Evolutionary conservation across 2,329 filamentous ascomycete species (phyloP).

Genomic region (Alternaria sp.): DNA sequence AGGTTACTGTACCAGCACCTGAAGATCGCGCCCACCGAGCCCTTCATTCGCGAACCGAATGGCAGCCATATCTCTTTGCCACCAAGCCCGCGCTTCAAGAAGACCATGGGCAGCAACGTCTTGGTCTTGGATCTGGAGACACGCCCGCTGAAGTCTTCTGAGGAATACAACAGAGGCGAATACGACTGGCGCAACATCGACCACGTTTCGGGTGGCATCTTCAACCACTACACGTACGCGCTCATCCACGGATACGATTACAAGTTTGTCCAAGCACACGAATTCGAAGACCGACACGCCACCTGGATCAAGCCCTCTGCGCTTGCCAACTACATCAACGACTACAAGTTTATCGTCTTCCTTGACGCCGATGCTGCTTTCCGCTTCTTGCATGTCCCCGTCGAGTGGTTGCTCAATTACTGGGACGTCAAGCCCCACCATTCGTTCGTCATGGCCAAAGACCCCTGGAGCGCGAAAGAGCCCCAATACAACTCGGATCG

Average conservation of each 20-base stretch:
- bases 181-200: conserved; percentile 51
- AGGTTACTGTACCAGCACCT: conserved; percentile 45
- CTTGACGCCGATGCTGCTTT: conserved; percentile 60
- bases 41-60: conserved; percentile 44
- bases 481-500: conserved; percentile 54
- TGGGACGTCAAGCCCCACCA: conserved; percentile 57
- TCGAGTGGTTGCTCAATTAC: conserved; percentile 62
- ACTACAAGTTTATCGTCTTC: conserved; percentile 59
- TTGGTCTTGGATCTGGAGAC: conserved; percentile 51
- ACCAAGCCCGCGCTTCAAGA: conserved; percentile 43
- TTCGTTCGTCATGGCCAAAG: conserved; percentile 57
- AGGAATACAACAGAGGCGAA: conserved; percentile 41
- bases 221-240: conserved; percentile 53
- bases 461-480: conserved; percentile 51
- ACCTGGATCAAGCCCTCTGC: conserved; percentile 60
- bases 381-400: conserved; percentile 56
- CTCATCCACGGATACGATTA: conserved; percentile 61
- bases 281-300: conserved; percentile 54
- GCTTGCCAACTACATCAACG: conserved; percentile 48
- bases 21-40: conserved; percentile 39
- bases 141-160: conserved; percentile 44
- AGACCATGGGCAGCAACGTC: conserved; percentile 47
- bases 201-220: conserved; percentile 49
- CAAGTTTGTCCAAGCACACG: conserved; percentile 56
- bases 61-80: conserved; percentile 44